Base-by-base conservation (phyloP, 2,329 filamentous ascomycete genomes). In the Cercospora sp. region DNA sequence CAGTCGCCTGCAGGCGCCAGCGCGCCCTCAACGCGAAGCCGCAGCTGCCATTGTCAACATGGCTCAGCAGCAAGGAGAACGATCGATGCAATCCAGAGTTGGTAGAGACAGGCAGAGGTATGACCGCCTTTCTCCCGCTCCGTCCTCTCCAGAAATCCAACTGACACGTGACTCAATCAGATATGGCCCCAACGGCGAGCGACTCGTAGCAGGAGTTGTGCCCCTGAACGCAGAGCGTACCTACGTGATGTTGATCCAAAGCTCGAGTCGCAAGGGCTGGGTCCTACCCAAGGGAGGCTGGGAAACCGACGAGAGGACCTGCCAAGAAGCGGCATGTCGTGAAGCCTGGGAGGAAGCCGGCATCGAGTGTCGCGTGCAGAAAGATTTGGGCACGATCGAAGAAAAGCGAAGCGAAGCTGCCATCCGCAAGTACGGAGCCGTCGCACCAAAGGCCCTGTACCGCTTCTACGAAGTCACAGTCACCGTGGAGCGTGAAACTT, bases 261-360 rank as follows among this genome's bases (percentile, higher is more conserved):
- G 93, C 64, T 94, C 92, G 63, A 88, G 92, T 72, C 90, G 93
- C 75, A 92, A 92, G 79, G 92, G 92, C 75, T 99, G 95, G 95
- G 95, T 99, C 53, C 86, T 99, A 67, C 95, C 95, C 69, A 99
- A 99, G 80, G 95, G 95, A 77, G 95, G 95, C 69, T 99, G 95
- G 94, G 95, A 99, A 81, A 90, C 89, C 36, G 95, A 99, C 80
- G 95, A 99, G 82, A 87, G 90, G 70, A 95, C 92, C 71, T 88
- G 91, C 70, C 87, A 94, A 79, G 92, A 95, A 66, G 95, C 95
- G 65, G 88, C 88, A 60, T 90, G 84, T 84, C 85, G 95, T 73
- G 95, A 99, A 81, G 95, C 95, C 69, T 98, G 95, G 95, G 95
- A 98, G 83, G 95, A 98, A 83, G 95, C 94, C 51, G 95, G 95